Base-by-base conservation (phyloP, 495 filamentous ascomycete genomes). In the Lasiosphaeria ovina region DNA sequence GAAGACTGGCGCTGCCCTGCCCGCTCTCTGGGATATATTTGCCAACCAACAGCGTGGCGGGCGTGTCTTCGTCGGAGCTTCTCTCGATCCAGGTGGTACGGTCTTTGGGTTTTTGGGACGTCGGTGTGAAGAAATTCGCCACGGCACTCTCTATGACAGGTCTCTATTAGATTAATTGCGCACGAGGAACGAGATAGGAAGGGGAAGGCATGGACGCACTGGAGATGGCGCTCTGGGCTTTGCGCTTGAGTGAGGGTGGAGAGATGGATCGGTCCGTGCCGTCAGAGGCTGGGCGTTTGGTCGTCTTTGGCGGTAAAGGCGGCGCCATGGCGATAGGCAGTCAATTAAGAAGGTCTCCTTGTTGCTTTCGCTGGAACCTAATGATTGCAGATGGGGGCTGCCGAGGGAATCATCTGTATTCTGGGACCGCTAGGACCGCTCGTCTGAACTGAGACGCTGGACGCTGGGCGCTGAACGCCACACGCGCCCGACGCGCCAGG, bases 111-210 rank as follows among this genome's bases (percentile, higher is more conserved):
- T 96, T 98, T 69, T 96, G 81, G 5, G 92, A 97, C 0, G 80
- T 69, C 1, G 94, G 92, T 0, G 87, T 96, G 77, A 99, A 97
- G 75, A 99, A 99, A 40, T 81, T 90, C 11, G 87, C 81, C 9
- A 95, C 86, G 0, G 87, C 79, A 35, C 65, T 72, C 79, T 91
- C 79, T 91, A 24, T 2, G 24, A 24, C 24, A 2, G 24, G 24
- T 24, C 24, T 24, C 24, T 24, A 24, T 24, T 24, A 24, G 24
- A 24, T 24, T 24, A 2, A 54, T 16, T 0, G 16, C 10, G 11
- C 5, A 54, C 6, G 40, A 31, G 4, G 55, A 7, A 32, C 40
- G 55, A 9, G 49, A 16, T 47, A 14, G 38, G 16, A 24, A 4
- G 12, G 49, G 49, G 47, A 50, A 50, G 8, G 9, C 10, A 32